Percentiles rank a stretch among this genome's conserved stretches.
Conservation (phyloP, 2,329 filamentous ascomycete genomes). For the Harringtonia aguacate region DNA sequence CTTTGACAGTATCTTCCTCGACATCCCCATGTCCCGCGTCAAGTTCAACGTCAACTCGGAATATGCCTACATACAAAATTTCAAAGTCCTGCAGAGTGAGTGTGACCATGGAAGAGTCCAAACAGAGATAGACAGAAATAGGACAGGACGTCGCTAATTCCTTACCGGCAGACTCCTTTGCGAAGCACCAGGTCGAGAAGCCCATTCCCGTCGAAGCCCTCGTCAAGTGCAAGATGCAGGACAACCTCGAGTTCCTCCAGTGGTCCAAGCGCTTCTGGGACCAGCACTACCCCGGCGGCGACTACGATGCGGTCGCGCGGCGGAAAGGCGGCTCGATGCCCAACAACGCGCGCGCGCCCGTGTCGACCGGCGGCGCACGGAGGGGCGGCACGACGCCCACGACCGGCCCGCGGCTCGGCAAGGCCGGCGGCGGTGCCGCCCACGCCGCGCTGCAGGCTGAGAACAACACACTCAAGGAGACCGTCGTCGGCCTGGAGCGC, state of each 20-base stretch:
- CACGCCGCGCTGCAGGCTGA: constrained; percentile 70
- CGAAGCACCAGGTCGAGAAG: constrained; percentile 79
- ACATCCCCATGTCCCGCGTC: constrained; percentile 89
- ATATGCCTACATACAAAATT: constrained; percentile 97
- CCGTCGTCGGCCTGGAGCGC: constrained; percentile 85
- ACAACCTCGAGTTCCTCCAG: constrained; percentile 97
- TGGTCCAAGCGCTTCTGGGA: constrained; percentile 98
- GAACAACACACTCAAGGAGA: constrained; percentile 85
- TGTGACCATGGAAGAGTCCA: no score
- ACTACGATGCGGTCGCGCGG: constrained; percentile 83
- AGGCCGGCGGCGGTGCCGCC: constrained; percentile 46
- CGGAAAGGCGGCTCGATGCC: constrained; percentile 62
- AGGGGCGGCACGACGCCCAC: constrained; percentile 51
- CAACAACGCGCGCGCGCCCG: constrained; percentile 36
- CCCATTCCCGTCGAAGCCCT: constrained; percentile 80
- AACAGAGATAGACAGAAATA: no score
- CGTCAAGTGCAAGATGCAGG: constrained; percentile 99
- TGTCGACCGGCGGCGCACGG: constrained; percentile 35
- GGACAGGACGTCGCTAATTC: neutral
- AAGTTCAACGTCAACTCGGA: constrained; percentile 98
- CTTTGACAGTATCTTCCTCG: constrained; percentile 95
- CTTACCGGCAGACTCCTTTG: constrained; percentile 63
- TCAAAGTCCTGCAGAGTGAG: constrained; percentile 93
- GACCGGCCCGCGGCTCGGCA: constrained; percentile 35
- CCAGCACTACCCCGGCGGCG: constrained; percentile 91